phyloP scores from a whole-genome alignment of 2,329 filamentous ascomycete genomes.

The Claviceps maximensis region DNA sequence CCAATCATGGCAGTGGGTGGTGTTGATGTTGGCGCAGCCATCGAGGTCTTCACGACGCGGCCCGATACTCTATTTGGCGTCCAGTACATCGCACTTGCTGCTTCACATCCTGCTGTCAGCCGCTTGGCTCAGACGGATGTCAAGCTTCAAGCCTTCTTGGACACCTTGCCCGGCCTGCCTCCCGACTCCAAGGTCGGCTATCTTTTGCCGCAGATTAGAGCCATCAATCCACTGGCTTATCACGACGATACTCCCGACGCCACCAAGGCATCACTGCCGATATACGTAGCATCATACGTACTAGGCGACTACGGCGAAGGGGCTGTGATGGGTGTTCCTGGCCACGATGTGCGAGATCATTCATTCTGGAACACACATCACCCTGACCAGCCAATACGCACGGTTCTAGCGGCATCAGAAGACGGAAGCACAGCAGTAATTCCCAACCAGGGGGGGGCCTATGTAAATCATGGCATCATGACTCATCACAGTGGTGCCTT shows the following conservation, averaged over 20 bases:
- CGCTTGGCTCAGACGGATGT: constrained; percentile 45
- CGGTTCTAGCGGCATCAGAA: constrained; percentile 45
- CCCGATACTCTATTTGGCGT: constrained; percentile 80
- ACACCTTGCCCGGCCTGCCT: constrained; percentile 43
- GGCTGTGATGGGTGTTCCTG: constrained; percentile 85
- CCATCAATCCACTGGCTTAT: constrained; percentile 52
- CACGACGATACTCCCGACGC: constrained; percentile 35
- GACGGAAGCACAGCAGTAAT: constrained; percentile 32
- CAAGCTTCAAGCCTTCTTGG: constrained; percentile 54
- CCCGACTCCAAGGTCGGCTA: constrained; percentile 54
- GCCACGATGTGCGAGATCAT: constrained; percentile 66
- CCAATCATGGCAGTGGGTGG: constrained; percentile 36
- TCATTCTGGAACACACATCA: constrained; percentile 67
- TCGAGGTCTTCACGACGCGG: constrained; percentile 73
- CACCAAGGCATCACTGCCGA: constrained; percentile 46
- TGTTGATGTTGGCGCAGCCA: constrained; percentile 27
- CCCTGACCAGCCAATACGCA: constrained; percentile 42
- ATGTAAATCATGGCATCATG: constrained; percentile 53
- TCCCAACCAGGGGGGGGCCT: constrained; percentile 39
- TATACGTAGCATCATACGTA: constrained; percentile 77
- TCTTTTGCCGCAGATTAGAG: constrained; percentile 45
- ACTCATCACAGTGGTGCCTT: constrained; percentile 53
- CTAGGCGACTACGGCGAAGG: constrained; percentile 76
- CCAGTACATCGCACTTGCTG: constrained; percentile 69
- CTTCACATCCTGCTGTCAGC: constrained; percentile 56